Conservation (phyloP, 768 basidiomycete genomes). For the Suillus americanus region DNA sequence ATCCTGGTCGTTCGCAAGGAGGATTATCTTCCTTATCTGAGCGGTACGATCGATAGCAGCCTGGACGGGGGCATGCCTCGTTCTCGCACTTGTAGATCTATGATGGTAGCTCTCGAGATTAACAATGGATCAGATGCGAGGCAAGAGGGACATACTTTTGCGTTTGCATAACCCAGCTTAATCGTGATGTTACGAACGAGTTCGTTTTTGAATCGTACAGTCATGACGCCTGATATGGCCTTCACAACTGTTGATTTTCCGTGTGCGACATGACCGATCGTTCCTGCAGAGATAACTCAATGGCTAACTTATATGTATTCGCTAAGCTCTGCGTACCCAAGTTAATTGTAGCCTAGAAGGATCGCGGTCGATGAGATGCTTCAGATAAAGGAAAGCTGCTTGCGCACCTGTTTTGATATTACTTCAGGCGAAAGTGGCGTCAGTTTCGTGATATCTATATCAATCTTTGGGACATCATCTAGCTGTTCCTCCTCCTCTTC, state of each 20-base stretch:
- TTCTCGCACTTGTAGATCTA: conserved; percentile 99
- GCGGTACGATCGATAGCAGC: conserved; percentile 90
- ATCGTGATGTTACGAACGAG: conserved; percentile 99
- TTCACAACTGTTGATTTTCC: conserved; percentile 97
- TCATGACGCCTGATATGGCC: conserved; percentile 98
- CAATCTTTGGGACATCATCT: conserved; percentile 60
- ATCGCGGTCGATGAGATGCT: conserved; percentile 1
- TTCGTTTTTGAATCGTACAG: conserved; percentile 99
- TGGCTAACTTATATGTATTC: neutral
- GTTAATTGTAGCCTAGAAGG: conserved; percentile 87
- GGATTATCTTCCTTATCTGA: conserved; percentile 94
- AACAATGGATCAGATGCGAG: conserved; percentile 9
- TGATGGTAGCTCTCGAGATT: conserved; percentile 7
- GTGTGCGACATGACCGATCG: conserved; percentile 99
- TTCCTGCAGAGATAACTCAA: conserved; percentile 52
- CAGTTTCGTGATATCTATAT: conserved; percentile 79
- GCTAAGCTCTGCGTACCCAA: conserved; percentile 51
- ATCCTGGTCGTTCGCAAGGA: conserved; percentile 90
- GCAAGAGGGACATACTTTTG: conserved; percentile 67
- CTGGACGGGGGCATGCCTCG: conserved; percentile 87
- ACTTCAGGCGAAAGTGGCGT: conserved; percentile 89
- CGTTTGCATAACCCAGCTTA: conserved; percentile 98
- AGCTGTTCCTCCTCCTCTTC: conserved; percentile 59
- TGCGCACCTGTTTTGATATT: conserved; percentile 83
- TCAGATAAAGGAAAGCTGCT: neutral